These are phyloP conservation scores for Vigna angularis DNA, from an alignment of 306 rosid genomes.

Conservation along the genomic window DNA sequence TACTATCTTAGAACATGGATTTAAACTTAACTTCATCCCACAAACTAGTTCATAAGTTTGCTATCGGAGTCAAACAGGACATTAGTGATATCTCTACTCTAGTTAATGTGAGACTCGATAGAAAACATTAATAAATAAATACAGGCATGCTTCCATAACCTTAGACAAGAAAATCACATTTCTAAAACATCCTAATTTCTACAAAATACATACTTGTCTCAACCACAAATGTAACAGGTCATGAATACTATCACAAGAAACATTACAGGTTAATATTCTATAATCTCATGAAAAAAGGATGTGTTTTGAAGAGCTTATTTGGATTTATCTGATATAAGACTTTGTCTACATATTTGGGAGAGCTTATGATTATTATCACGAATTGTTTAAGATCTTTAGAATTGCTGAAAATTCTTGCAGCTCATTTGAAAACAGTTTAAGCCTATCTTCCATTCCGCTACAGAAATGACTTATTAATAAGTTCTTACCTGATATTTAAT, in stretches of 20 bases:
- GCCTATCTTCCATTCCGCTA: neutral
- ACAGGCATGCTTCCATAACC: neutral
- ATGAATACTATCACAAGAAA: slow-evolving; percentile 21
- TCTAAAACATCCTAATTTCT: slow-evolving; percentile 28
- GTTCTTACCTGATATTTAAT: neutral
- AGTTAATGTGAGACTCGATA: neutral
- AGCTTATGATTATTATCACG: neutral
- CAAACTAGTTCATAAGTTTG: neutral
- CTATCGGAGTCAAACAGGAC: neutral
- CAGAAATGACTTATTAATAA: neutral
- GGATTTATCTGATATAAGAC: neutral
- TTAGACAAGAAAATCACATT: slow-evolving; percentile 35
- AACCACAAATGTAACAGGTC: slow-evolving; percentile 22
- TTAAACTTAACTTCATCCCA: neutral
- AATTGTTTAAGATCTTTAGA: neutral
- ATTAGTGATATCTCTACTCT: neutral
- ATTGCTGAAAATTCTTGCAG: neutral
- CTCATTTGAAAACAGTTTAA: neutral
- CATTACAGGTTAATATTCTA: slow-evolving; percentile 19
- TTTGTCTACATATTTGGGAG: neutral
- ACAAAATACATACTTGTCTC: slow-evolving; percentile 15
- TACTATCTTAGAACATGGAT: neutral
- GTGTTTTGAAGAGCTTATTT: neutral
- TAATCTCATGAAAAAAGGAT: neutral
- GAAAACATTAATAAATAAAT: neutral